Conservation (phyloP, 2,329 filamentous ascomycete species). For the Drechslera avenae region DNA sequence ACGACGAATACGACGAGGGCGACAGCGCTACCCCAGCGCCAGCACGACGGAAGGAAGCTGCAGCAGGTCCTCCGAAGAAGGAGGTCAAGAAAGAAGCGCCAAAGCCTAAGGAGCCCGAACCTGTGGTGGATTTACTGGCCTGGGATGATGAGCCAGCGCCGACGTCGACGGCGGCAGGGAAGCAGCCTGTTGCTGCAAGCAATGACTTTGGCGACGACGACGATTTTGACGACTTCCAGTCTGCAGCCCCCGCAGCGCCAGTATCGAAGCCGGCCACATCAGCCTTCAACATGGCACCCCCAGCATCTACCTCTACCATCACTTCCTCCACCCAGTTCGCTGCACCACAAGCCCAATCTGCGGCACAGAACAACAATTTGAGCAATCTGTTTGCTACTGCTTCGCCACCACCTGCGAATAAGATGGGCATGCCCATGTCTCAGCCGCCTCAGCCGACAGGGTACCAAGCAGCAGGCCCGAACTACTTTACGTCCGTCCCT, state of each 20-base stretch:
- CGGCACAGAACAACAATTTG: constrained; percentile 77
- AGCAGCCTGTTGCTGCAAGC: constrained; percentile 47
- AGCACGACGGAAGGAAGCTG: constrained; percentile 57
- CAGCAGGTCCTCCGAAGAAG: constrained; percentile 40
- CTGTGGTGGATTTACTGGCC: constrained; percentile 90
- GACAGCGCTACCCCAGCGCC: constrained; percentile 57
- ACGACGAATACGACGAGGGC: constrained; percentile 92
- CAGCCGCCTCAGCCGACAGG: constrained; percentile 63
- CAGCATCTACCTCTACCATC: constrained; percentile 52
- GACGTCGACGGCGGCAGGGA: constrained; percentile 53
- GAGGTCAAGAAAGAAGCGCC: constrained; percentile 69
- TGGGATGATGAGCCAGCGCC: constrained; percentile 77
- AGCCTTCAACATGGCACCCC: constrained; percentile 51
- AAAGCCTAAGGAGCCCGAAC: constrained; percentile 73
- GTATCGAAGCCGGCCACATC: constrained; percentile 49
- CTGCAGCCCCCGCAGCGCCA: constrained; percentile 63
- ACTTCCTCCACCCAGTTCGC: constrained; percentile 73
- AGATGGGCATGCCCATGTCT: constrained; percentile 53
- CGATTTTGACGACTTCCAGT: constrained; percentile 98
- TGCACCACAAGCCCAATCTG: constrained; percentile 83
- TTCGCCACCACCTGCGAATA: constrained; percentile 69
- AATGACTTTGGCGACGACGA: constrained; percentile 69
- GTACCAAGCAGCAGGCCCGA: constrained; percentile 81
- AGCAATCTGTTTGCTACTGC: constrained; percentile 83
- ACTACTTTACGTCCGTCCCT: constrained; percentile 89